A percentile compares a stretch with the other conserved stretches of the same genome.
These are phyloP conservation scores for Clonostachys solani DNA, from an alignment of 2,329 filamentous ascomycete genomes.

Conservation along the genomic window DNA sequence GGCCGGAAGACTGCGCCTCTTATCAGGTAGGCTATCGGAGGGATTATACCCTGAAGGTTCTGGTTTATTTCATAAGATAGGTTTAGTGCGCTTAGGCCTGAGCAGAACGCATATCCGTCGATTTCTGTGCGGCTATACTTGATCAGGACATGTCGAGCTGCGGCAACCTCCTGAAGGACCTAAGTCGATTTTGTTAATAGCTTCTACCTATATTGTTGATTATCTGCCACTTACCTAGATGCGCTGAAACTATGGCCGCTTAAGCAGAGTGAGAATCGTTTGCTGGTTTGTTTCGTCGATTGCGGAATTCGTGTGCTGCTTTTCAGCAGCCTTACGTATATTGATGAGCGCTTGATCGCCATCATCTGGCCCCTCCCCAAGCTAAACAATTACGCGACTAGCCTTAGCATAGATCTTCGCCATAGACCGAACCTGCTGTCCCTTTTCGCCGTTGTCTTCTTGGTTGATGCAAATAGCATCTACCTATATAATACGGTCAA, in stretches of 20 bases:
- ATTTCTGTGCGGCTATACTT: conserved; percentile 1
- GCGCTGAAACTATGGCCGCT: conserved; percentile 3
- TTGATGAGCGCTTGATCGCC: not conserved
- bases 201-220: not conserved
- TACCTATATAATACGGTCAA: not conserved
- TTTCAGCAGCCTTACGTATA: not conserved
- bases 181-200: not conserved
- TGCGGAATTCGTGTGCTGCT: not conserved
- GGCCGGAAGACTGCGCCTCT: not conserved
- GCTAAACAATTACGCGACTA: conserved; percentile 4
- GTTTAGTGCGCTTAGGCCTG: conserved; percentile 1
- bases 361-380: conserved; percentile 2
- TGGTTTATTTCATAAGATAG: not conserved
- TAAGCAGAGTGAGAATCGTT: conserved; percentile 1
- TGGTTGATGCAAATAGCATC: not conserved
- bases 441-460: conserved; percentile 1
- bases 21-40: not conserved
- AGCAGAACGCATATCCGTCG: conserved; percentile 5
- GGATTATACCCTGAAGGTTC: not conserved
- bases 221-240: conserved; percentile 2
- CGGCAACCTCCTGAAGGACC: conserved; percentile 6
- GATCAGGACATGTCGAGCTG: conserved; percentile 5
- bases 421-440: conserved; percentile 3
- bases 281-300: not conserved
- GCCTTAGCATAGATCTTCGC: conserved; percentile 4